These are phyloP conservation scores for Silene vulgaris DNA, from an alignment of 179 eudicot genomes.

Conservation along the genomic window DNA sequence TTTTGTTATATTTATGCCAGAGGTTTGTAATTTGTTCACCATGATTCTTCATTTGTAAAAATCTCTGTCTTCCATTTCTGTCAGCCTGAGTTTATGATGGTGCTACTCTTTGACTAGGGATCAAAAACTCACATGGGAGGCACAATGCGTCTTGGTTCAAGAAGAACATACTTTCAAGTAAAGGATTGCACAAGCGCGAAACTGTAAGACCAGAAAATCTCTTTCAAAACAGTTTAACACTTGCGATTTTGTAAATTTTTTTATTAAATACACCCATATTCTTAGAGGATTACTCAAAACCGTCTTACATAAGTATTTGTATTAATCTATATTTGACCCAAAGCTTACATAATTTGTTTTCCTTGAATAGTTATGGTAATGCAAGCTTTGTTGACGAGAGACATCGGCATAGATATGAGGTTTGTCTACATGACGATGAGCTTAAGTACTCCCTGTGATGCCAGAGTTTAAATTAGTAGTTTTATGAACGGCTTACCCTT, in stretches of 20 bases:
- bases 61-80: background rate
- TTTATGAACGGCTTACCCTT: background rate
- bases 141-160: constrained; percentile 96
- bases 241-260: too few relatives aligned
- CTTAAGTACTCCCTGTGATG: background rate
- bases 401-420: constrained; percentile 99
- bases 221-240: too few relatives aligned
- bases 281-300: too few relatives aligned
- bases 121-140: constrained; percentile 99
- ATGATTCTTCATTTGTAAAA: background rate
- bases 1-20: constrained; percentile 94
- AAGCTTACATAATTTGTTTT: constrained; percentile 8
- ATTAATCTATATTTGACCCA: background rate
- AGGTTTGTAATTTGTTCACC: constrained; percentile 43
- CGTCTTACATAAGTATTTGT: background rate
- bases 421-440: constrained; percentile 23
- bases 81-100: background rate
- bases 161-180: constrained; percentile 74
- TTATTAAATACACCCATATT: too few relatives aligned
- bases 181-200: constrained; percentile 63
- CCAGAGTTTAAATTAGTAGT: background rate
- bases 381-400: constrained; percentile 75
- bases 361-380: constrained; percentile 59
- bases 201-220: constrained; percentile 47
- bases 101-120: constrained; percentile 44